These are phyloP conservation scores for Clitopilus hobsonii DNA, from an alignment of 768 basidiomycete species.

Conservation along the genomic window DNA sequence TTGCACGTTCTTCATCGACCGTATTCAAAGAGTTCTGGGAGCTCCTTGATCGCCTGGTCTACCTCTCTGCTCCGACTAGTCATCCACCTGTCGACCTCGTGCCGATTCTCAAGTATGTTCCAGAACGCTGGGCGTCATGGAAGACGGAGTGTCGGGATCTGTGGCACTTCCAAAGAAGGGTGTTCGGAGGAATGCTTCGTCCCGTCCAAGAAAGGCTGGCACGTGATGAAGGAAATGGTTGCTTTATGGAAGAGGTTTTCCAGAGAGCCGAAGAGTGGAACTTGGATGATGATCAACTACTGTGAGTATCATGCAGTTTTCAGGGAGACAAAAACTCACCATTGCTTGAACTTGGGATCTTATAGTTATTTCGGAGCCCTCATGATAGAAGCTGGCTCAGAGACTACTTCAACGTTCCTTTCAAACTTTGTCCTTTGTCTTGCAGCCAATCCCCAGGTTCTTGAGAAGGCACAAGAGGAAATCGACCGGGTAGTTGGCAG, in stretches of 20 bases:
- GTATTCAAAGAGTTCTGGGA: neutral
- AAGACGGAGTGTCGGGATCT: constrained; percentile 5
- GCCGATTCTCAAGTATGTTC: constrained; percentile 9
- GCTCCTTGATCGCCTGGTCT: neutral
- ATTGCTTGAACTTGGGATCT: too few relatives aligned
- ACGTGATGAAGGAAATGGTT: constrained; percentile 15
- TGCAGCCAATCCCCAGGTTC: constrained; percentile 17
- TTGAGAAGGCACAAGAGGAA: constrained; percentile 7
- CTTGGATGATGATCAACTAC: neutral
- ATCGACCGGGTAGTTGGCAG: neutral
- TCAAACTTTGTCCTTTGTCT: constrained; percentile 14
- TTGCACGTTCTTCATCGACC: neutral
- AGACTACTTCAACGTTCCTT: constrained; percentile 19
- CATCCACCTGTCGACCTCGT: constrained; percentile 3
- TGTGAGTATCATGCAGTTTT: too few relatives aligned
- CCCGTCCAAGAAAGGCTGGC: constrained; percentile 3
- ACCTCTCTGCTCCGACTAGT: neutral
- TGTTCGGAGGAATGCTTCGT: constrained; percentile 4
- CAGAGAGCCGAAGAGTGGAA: constrained; percentile 5
- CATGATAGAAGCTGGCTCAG: constrained; percentile 21
- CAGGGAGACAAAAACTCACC: too few relatives aligned
- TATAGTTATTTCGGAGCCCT: constrained; percentile 21
- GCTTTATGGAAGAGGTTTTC: constrained; percentile 19
- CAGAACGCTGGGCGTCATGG: constrained; percentile 14
- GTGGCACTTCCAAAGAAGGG: constrained; percentile 1